phyloP scores from a whole-genome alignment of 176 grass and related monocot species.

The Saccharum officinarum region DNA sequence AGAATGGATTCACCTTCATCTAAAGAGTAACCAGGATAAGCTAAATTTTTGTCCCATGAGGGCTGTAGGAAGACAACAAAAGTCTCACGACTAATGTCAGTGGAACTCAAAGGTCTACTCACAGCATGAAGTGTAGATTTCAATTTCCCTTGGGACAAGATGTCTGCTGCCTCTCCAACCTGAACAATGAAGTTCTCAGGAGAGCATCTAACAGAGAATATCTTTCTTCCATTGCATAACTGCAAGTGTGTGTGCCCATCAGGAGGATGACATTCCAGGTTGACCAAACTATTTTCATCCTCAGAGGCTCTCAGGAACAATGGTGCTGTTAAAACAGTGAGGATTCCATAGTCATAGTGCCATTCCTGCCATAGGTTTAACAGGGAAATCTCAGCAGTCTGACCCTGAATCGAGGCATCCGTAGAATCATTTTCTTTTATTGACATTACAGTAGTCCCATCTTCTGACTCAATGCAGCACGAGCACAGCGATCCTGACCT shows the following conservation, averaged over 20 bases:
- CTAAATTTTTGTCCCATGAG: slow-evolving; percentile 73
- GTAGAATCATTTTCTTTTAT: background rate
- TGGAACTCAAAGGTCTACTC: slow-evolving; percentile 41
- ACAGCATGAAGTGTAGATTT: slow-evolving; percentile 84
- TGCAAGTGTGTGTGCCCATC: slow-evolving; percentile 67
- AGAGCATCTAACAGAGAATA: slow-evolving; percentile 63
- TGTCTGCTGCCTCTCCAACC: slow-evolving; percentile 77
- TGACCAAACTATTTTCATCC: slow-evolving; percentile 33
- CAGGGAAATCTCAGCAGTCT: slow-evolving; percentile 1
- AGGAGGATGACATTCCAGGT: slow-evolving; percentile 47
- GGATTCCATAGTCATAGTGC: slow-evolving; percentile 91
- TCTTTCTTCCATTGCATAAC: slow-evolving; percentile 52
- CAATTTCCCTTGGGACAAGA: slow-evolving; percentile 75
- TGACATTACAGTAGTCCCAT: background rate
- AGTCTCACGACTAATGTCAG: slow-evolving; percentile 70
- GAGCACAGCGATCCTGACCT: background rate
- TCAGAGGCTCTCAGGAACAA: slow-evolving; percentile 50
- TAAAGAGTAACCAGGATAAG: slow-evolving; percentile 31
- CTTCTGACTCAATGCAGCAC: background rate
- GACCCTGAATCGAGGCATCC: background rate
- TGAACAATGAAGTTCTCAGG: slow-evolving; percentile 81
- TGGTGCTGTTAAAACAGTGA: slow-evolving; percentile 81
- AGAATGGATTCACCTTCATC: slow-evolving; percentile 49
- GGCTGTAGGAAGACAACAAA: slow-evolving; percentile 92
- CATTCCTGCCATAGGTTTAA: slow-evolving; percentile 88